Base-by-base conservation (phyloP, 1,284 basidiomycete genomes). In the Irpex sp. region DNA sequence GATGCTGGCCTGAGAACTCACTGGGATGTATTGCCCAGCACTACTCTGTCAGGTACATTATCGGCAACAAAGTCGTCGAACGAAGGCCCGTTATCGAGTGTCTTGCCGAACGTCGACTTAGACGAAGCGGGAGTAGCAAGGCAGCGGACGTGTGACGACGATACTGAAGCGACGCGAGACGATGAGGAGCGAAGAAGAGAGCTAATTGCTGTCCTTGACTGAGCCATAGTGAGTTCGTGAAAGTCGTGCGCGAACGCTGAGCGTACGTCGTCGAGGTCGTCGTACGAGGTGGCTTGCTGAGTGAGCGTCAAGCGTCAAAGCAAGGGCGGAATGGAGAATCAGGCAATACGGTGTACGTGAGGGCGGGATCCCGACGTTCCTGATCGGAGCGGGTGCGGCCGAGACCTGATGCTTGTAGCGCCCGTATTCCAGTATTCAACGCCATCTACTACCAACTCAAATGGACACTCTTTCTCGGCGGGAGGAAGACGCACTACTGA, bases 401-500 rank as follows among this genome's bases (percentile, higher is more conserved):
- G 54, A 9, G 21, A 19, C 49, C 49, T n/a, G 49, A n/a, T 47
- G 61, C 57, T 37, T 51, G 51, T n/a, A n/a, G 19, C 19, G 8
- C 13, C 19, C 8, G 47, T 52, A 47, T 19, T 26, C 47, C n/a
- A 26, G 26, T 26, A 26, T 26, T 26, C 26, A 4, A 26, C 26
- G 26, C 26, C 44, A 15, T 48, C 58, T 19, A 19, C 17, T 21
- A 58, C 61, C 44, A 15, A 21, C 31, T 38, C 40, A 34, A 11
- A 94, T 94, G 93, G 88, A 94, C 75, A 84, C 93, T 26, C 84
- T 97, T 37, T 96, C 94, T 31, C 85, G 94, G 66, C 84, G 94
- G 64, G 94, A 97, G 77, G 94, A 96, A 74, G 91, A 94, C 56
- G 90, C 89, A 9, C 82, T 96, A 51, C 75, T 91, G 58, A 95